Evolutionary conservation across 2,329 filamentous ascomycete species (phyloP).

Genomic region (Tolypocladium ophioglossoides): DNA sequence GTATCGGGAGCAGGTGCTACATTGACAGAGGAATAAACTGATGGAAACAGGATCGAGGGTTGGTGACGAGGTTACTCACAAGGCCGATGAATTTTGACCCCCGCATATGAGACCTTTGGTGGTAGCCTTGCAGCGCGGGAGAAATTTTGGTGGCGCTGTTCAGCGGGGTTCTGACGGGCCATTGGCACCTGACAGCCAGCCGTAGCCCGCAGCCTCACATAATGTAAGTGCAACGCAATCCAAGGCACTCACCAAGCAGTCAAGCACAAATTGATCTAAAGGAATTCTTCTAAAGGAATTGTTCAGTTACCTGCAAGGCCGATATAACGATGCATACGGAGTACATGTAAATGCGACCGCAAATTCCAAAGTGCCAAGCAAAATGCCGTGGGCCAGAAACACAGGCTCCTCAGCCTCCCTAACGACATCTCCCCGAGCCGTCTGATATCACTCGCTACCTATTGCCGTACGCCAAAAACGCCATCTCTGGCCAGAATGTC

Average conservation of each 20-base stretch:
- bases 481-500: constrained; percentile 3
- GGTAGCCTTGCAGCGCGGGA: background rate
- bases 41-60: background rate
- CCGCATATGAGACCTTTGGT: background rate
- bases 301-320: background rate
- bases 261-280: background rate
- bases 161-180: background rate
- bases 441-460: constrained; percentile 2
- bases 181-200: background rate
- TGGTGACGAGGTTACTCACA: constrained; percentile 1
- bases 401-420: background rate
- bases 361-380: background rate
- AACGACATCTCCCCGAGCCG: background rate
- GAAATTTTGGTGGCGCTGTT: background rate
- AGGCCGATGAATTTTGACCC: background rate
- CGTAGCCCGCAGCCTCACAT: background rate
- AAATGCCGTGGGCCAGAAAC: background rate
- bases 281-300: no score
- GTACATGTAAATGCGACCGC: background rate
- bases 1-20: background rate
- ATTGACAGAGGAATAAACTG: background rate
- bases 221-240: background rate
- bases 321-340: background rate
- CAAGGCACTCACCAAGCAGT: background rate
- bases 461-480: constrained; percentile 9